These are phyloP conservation scores for Trichosporon asahii DNA, from an alignment of 1,284 basidiomycete genomes.

Conservation along the genomic window DNA sequence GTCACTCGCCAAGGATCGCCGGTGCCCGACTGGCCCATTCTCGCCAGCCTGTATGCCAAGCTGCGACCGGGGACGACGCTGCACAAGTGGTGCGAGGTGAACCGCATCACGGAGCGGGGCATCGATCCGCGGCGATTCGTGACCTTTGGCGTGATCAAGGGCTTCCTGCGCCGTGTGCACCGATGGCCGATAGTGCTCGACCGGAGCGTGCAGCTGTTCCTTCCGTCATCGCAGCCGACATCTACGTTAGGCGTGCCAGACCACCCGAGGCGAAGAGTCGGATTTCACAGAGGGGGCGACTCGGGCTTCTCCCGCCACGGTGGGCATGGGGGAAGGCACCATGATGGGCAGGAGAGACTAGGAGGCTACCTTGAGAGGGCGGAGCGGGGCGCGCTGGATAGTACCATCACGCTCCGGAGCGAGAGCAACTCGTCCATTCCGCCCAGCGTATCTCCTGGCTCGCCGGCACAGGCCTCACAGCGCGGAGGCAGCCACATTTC, in stretches of 20 bases:
- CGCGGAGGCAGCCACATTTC: conserved; percentile 16
- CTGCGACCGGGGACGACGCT: conserved; percentile 81
- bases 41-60: conserved; percentile 79
- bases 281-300: conserved; percentile 17
- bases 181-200: conserved; percentile 70
- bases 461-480: conserved; percentile 4
- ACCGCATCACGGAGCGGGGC: conserved; percentile 66
- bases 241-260: background rate
- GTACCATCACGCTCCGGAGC: background rate
- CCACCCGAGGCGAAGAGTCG: conserved; percentile 4
- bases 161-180: conserved; percentile 87
- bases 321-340: background rate
- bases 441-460: background rate
- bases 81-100: conserved; percentile 80
- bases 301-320: conserved; percentile 16
- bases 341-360: background rate
- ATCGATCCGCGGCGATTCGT: conserved; percentile 91
- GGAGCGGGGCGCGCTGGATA: background rate
- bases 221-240: background rate
- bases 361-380: background rate
- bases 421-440: background rate
- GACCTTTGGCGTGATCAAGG: conserved; percentile 99
- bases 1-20: conserved; percentile 66
- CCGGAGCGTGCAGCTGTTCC: conserved; percentile 4
- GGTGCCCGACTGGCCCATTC: conserved; percentile 67